Base-by-base conservation (phyloP, 225 moss, liverwort and hornwort species). In the Neckera pumila region DNA sequence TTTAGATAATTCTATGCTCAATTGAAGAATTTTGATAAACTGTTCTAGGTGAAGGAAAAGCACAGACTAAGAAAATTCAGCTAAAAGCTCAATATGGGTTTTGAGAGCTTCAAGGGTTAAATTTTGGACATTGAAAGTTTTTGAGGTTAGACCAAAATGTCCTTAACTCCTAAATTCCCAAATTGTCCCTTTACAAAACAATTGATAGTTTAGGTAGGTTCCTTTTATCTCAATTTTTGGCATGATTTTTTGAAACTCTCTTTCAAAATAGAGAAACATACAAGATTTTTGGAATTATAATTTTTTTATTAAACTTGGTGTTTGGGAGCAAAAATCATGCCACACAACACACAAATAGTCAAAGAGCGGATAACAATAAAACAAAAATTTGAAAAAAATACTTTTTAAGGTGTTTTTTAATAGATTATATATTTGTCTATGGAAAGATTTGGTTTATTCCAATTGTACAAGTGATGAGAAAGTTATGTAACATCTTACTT, bases 331-430 rank as follows among this genome's bases (percentile, higher is more conserved):
- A 69, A 69, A 38, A 12, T 38, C 7, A 67, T 22, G 67, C 56
- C 20, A n/a, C 22, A 67, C 7, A 67, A 67, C 14, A 38, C 7
- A 38, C 69, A 38, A 38, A 69, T 38, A 18, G 13, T 38, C 1
- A 0, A 0, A 23, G 3, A 69, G 4, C 0, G 0, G 2, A 10
- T 4, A 67, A 7, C 12, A 6, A 12, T 1, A 38, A 7, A 12
- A 22, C 7, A 12, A 0, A 4, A 23, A 22, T 12, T 22, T n/a
- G 38, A 7, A 38, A 12, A 38, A 12, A 23, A 23, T 8, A 23
- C 2, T 13, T 38, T 67, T n/a, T 1, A 67, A 12, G 38, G 13
- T 69, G n/a, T 67, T 12, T 22, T 4, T 64, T 33, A 33, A 64
- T 33, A 33, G 9, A 9, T 64, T 64, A 33, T 33, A 64, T 17